Conservation (phyloP, 225 moss, liverwort and hornwort genomes). For the Polytrichum formosum region DNA sequence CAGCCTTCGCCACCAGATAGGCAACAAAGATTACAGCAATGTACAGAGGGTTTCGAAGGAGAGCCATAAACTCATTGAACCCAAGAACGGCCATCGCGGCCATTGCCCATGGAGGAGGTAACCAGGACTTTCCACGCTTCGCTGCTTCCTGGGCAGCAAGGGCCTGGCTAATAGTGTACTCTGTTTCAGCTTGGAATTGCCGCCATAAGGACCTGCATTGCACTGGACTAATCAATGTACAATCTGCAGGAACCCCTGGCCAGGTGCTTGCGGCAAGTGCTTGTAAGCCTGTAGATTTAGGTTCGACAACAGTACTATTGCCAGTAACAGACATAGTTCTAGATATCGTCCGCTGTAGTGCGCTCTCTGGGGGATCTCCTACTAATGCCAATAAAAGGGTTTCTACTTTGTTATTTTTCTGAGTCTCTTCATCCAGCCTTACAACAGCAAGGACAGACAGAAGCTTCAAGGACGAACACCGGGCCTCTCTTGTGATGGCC, state of each 20-base stretch:
- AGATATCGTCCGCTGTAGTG: slow-evolving; percentile 43
- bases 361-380: slow-evolving; percentile 44
- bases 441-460: slow-evolving; percentile 78
- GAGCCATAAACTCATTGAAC: slow-evolving; percentile 92
- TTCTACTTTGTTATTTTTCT: slow-evolving; percentile 49
- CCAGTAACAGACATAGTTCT: slow-evolving; percentile 29
- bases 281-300: slow-evolving; percentile 47
- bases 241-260: slow-evolving; percentile 69
- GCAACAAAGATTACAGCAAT: slow-evolving; percentile 65
- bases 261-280: slow-evolving; percentile 74
- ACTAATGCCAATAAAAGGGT: slow-evolving; percentile 56
- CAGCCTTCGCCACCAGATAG: slow-evolving; percentile 77
- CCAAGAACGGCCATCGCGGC: slow-evolving; percentile 79
- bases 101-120: slow-evolving; percentile 96
- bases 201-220: slow-evolving; percentile 92
- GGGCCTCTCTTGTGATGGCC: slow-evolving; percentile 79
- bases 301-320: slow-evolving; percentile 25
- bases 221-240: slow-evolving; percentile 74
- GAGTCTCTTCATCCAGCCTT: slow-evolving; percentile 48
- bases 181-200: slow-evolving; percentile 92
- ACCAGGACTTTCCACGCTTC: slow-evolving; percentile 68
- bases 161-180: slow-evolving; percentile 87
- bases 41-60: slow-evolving; percentile 88
- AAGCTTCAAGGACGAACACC: slow-evolving; percentile 59
- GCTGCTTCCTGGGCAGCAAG: slow-evolving; percentile 85